These are phyloP conservation scores for Penicillium sp. DNA, from an alignment of 2,329 filamentous ascomycete genomes.

Conservation along the genomic window DNA sequence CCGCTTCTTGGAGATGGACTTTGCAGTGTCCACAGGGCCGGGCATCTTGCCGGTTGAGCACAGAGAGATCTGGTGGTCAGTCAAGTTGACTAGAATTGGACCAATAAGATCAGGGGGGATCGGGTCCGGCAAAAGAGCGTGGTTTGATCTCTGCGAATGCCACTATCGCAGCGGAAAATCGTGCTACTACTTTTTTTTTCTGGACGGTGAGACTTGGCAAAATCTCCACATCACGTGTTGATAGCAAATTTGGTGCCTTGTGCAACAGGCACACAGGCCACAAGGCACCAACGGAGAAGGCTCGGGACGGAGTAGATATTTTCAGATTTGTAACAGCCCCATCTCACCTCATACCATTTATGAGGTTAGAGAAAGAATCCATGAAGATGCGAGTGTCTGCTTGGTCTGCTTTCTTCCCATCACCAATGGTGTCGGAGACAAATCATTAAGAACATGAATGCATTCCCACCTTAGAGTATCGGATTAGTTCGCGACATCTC, in stretches of 20 bases:
- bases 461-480: too few species aligned
- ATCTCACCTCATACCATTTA: too few species aligned
- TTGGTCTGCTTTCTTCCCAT: too few species aligned
- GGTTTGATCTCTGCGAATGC: conserved; percentile 26
- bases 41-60: conserved; percentile 29
- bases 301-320: too few species aligned
- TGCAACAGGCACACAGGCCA: background rate
- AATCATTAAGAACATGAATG: too few species aligned
- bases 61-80: conserved; percentile 1
- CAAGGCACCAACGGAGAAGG: too few species aligned
- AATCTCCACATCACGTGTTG: conserved; percentile 35
- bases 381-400: too few species aligned
- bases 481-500: too few species aligned
- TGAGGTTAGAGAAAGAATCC: too few species aligned
- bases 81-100: background rate
- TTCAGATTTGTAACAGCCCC: too few species aligned
- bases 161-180: conserved; percentile 23
- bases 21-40: conserved; percentile 38
- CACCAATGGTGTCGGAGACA: too few species aligned
- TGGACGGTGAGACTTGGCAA: conserved; percentile 24
- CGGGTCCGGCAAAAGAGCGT: conserved; percentile 14
- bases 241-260: conserved; percentile 17
- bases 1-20: conserved; percentile 43
- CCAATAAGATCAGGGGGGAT: background rate
- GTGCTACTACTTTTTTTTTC: conserved; percentile 28